A percentile compares a stretch with the other conserved stretches of the same genome.
These are phyloP conservation scores for Beauveria scarabaeidicola DNA, from an alignment of 2,329 filamentous ascomycete species.

Conservation along the genomic window DNA sequence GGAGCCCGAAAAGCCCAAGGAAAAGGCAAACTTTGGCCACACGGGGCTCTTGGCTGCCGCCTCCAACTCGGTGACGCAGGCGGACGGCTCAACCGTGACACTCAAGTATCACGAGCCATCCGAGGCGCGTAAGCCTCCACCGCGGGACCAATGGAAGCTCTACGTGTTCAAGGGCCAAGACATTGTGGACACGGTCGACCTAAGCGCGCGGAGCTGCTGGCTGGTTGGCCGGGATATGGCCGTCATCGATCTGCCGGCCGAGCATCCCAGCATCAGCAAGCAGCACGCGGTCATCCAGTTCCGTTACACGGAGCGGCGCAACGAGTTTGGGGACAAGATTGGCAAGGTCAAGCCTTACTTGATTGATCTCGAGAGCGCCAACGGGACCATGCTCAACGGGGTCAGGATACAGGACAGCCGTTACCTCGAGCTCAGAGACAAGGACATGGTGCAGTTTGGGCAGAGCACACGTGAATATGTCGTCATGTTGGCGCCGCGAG, in stretches of 20 bases:
- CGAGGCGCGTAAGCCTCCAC: constrained; percentile 80
- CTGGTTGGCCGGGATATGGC: constrained; percentile 71
- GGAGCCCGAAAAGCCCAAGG: constrained; percentile 53
- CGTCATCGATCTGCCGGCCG: constrained; percentile 74
- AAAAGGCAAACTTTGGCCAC: constrained; percentile 78
- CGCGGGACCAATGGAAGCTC: constrained; percentile 74
- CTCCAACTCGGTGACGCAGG: constrained; percentile 67
- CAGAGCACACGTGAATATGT: constrained; percentile 89
- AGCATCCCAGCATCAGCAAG: constrained; percentile 89
- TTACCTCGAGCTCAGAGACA: constrained; percentile 79
- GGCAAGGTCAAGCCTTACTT: constrained; percentile 79
- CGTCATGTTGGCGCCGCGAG: constrained; percentile 64
- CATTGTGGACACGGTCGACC: constrained; percentile 71
- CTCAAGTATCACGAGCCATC: constrained; percentile 95
- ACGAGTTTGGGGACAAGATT: constrained; percentile 78
- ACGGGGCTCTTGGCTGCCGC: constrained; percentile 81
- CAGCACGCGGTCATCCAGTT: constrained; percentile 97
- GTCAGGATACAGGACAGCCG: constrained; percentile 63
- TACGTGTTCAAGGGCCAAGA: constrained; percentile 86
- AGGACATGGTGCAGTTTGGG: constrained; percentile 84
- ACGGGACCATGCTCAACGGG: constrained; percentile 78
- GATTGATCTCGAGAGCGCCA: constrained; percentile 88
- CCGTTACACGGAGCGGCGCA: constrained; percentile 69
- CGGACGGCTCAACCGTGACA: constrained; percentile 64
- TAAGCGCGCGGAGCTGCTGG: constrained; percentile 78